These are phyloP conservation scores for Cordyceps cateniannulata DNA, from an alignment of 2,329 filamentous ascomycete species.

Conservation along the genomic window DNA sequence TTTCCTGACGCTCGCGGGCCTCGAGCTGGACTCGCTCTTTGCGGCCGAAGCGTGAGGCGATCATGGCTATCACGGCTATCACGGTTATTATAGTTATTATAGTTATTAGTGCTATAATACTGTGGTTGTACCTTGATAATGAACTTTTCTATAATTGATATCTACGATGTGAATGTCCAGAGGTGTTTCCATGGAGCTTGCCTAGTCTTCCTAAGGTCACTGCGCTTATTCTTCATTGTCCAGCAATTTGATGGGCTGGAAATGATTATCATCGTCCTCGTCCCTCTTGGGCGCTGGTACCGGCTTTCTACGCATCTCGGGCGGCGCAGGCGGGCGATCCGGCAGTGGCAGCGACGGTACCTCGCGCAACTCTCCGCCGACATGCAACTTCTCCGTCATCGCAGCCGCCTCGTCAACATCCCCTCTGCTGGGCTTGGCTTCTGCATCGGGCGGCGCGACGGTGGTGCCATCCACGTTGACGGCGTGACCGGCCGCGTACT, in stretches of 20 bases:
- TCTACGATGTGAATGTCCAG: too few species aligned
- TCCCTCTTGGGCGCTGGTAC: neutral
- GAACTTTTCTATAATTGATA: too few species aligned
- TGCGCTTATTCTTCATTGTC: neutral
- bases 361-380: neutral
- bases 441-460: conserved; percentile 8
- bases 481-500: conserved; percentile 25
- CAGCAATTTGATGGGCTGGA: neutral
- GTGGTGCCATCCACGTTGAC: conserved; percentile 23
- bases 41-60: too few species aligned
- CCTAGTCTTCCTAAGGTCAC: neutral
- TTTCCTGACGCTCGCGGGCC: too few species aligned
- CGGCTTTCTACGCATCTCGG: conserved; percentile 4
- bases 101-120: too few species aligned
- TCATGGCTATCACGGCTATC: too few species aligned
- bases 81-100: too few species aligned
- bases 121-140: too few species aligned
- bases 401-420: neutral
- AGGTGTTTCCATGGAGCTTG: neutral
- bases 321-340: neutral
- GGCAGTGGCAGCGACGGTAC: neutral
- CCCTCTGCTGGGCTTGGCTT: neutral
- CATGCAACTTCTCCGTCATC: neutral
- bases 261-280: neutral
- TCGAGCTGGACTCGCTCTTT: too few species aligned